These are phyloP conservation scores for Penicillium lividum DNA, from an alignment of 495 filamentous ascomycete species.

Conservation along the genomic window DNA sequence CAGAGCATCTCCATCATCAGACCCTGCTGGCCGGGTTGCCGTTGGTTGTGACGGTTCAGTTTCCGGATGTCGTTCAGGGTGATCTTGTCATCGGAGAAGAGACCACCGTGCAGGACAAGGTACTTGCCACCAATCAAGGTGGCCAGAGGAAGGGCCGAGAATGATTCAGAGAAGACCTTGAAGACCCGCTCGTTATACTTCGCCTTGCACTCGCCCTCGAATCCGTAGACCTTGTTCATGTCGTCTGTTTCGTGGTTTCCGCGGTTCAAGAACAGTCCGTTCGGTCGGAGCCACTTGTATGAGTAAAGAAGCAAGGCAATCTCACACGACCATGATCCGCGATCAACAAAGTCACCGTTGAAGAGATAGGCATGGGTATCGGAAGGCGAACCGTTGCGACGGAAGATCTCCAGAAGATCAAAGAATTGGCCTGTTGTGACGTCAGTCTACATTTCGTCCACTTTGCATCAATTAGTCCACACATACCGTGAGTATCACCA, in stretches of 20 bases:
- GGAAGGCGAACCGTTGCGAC: conserved; percentile 80
- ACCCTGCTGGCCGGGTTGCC: conserved; percentile 91
- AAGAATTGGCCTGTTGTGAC: conserved; percentile 81
- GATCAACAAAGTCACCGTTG: conserved; percentile 98
- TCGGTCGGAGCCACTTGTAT: conserved; percentile 92
- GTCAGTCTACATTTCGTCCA: conserved; percentile 14
- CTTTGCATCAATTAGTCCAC: not conserved
- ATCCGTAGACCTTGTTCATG: conserved; percentile 99
- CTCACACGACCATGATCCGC: conserved; percentile 96
- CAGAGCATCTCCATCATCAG: conserved; percentile 99
- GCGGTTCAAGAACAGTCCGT: conserved; percentile 90
- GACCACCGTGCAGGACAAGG: conserved; percentile 89
- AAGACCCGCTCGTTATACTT: conserved; percentile 97
- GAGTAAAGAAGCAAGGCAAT: conserved; percentile 92
- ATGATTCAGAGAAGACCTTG: conserved; percentile 98
- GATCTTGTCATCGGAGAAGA: conserved; percentile 96
- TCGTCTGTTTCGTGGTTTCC: conserved; percentile 99
- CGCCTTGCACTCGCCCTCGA: conserved; percentile 95
- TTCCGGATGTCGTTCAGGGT: conserved; percentile 91
- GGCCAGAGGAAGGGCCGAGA: conserved; percentile 90
- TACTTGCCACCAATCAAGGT: conserved; percentile 91
- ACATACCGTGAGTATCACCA: conserved; percentile 91
- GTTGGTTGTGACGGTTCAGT: conserved; percentile 85
- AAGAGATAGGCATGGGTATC: conserved; percentile 92
- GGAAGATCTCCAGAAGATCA: conserved; percentile 94